These are phyloP conservation scores for Alternaria brassicae DNA, from an alignment of 2,329 filamentous ascomycete species.

Conservation along the genomic window DNA sequence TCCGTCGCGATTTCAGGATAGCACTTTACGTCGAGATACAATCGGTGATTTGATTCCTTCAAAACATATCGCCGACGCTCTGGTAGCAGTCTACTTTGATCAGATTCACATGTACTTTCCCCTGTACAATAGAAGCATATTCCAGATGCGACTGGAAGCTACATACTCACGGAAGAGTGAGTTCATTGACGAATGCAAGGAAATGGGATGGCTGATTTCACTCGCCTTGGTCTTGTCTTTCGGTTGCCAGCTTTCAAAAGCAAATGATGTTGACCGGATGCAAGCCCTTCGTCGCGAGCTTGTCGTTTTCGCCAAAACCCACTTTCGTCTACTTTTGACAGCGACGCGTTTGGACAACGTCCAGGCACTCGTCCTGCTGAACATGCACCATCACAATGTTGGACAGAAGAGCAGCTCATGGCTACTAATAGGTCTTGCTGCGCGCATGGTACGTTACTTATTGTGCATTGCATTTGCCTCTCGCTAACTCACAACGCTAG, in stretches of 20 bases:
- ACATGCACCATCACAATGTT: constrained; percentile 52
- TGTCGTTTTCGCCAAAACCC: constrained; percentile 40
- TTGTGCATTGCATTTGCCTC: not conserved
- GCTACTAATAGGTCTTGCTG: constrained; percentile 52
- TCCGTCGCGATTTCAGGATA: constrained; percentile 16
- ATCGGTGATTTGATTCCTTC: constrained; percentile 44
- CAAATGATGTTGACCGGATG: constrained; percentile 33
- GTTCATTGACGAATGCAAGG: constrained; percentile 39
- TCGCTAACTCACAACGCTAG: constrained; percentile 14
- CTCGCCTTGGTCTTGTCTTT: constrained; percentile 53
- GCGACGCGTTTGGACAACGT: constrained; percentile 53
- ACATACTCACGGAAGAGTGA: constrained; percentile 45
- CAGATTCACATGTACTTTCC: constrained; percentile 49
- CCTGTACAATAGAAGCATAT: constrained; percentile 52
- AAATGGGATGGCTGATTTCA: constrained; percentile 53
- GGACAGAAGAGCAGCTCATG: constrained; percentile 54
- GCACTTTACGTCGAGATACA: constrained; percentile 9
- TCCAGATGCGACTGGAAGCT: constrained; percentile 49
- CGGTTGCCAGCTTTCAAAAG: constrained; percentile 51
- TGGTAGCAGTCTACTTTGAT: constrained; percentile 52
- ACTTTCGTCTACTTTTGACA: constrained; percentile 48
- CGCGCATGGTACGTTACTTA: constrained; percentile 43
- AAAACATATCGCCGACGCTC: constrained; percentile 48
- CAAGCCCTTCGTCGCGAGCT: constrained; percentile 32
- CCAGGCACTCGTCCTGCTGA: constrained; percentile 53